Evolutionary conservation across 2,329 filamentous ascomycete genomes (phyloP).

Genomic region (Helminthosporium solani): DNA sequence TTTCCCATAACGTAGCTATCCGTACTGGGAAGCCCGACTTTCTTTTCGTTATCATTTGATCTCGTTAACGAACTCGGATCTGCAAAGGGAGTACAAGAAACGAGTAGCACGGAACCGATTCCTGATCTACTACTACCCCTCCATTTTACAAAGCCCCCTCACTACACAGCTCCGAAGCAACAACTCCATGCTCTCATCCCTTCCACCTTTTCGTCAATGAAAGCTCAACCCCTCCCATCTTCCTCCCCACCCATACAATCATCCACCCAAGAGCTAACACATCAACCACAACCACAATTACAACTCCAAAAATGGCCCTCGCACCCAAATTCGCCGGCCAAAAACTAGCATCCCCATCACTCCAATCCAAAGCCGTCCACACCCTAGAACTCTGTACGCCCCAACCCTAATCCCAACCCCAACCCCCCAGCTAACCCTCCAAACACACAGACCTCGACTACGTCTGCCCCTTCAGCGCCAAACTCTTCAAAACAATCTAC

Average conservation of each 20-base stretch:
- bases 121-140: not conserved
- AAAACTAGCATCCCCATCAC: slow-evolving; percentile 56
- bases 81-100: no score
- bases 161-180: no score
- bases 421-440: not conserved
- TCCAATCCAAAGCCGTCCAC: slow-evolving; percentile 49
- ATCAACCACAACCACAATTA: not conserved
- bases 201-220: not conserved
- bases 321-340: slow-evolving; percentile 76
- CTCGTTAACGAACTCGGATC: no score
- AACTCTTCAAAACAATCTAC: slow-evolving; percentile 77
- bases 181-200: not conserved
- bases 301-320: slow-evolving; percentile 61
- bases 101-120: no score
- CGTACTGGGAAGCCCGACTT: no score
- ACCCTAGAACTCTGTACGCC: slow-evolving; percentile 56
- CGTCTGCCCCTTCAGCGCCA: slow-evolving; percentile 76
- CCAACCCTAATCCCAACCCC: not conserved
- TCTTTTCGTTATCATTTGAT: no score
- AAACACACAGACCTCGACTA: slow-evolving; percentile 72
- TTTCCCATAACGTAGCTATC: no score
- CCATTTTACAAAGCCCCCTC: no score
- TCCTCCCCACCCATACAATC: not conserved
- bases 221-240: not conserved
- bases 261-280: not conserved